These are phyloP conservation scores for Danielozyma ontarioensis DNA, from an alignment of 805 yeast species.

Conservation along the genomic window DNA sequence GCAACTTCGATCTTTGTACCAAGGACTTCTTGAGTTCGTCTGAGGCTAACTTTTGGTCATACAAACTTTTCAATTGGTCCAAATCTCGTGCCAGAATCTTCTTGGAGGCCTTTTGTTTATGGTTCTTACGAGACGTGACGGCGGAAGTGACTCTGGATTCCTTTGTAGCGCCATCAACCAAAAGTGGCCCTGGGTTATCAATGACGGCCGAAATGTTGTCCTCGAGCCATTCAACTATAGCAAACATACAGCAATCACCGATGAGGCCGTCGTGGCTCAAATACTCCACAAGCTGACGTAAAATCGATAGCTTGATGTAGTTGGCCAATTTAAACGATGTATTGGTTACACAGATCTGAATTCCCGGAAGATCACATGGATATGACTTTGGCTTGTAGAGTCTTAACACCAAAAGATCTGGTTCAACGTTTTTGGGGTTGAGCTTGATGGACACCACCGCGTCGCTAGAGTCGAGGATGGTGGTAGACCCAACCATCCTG, in stretches of 20 bases:
- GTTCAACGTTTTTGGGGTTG: slow-evolving; percentile 12
- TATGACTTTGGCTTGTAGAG: slow-evolving; percentile 37
- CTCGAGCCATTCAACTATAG: slow-evolving; percentile 75
- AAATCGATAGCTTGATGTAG: slow-evolving; percentile 59
- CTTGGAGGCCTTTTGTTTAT: not conserved
- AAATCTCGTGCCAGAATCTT: slow-evolving; percentile 1
- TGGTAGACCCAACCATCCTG: slow-evolving; percentile 51
- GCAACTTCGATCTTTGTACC: slow-evolving; percentile 50
- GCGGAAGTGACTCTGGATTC: too few relatives aligned
- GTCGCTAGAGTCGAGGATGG: slow-evolving; percentile 24
- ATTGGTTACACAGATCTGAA: slow-evolving; percentile 43
- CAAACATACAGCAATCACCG: slow-evolving; percentile 68
- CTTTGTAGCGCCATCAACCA: too few relatives aligned
- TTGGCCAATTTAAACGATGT: slow-evolving; percentile 54
- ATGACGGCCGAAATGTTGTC: slow-evolving; percentile 53
- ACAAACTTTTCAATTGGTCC: slow-evolving; percentile 13
- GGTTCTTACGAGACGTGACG: not conserved
- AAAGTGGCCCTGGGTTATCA: slow-evolving; percentile 70
- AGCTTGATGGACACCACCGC: slow-evolving; percentile 11
- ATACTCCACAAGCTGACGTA: slow-evolving; percentile 42
- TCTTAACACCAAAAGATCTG: slow-evolving; percentile 16
- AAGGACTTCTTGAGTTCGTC: slow-evolving; percentile 31
- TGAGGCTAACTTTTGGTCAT: slow-evolving; percentile 24
- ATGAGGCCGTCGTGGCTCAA: slow-evolving; percentile 39
- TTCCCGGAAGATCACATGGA: slow-evolving; percentile 68